A percentile compares a stretch with the other conserved stretches of the same genome.
These are phyloP conservation scores for Withania somnifera DNA, from an alignment of 305 asterid genomes.

Conservation along the genomic window DNA sequence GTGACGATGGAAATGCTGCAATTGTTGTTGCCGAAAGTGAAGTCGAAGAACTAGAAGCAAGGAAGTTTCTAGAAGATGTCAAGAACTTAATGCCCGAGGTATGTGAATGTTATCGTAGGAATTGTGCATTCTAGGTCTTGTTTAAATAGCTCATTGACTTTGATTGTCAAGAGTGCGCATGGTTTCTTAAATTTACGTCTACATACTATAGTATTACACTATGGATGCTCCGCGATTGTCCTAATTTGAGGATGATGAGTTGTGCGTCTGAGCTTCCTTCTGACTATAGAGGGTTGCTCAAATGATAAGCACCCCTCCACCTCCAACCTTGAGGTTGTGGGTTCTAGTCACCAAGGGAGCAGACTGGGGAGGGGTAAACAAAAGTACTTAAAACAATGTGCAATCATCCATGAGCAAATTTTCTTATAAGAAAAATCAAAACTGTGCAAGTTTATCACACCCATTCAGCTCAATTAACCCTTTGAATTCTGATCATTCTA, in stretches of 20 bases:
- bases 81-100: slow-evolving; percentile 1
- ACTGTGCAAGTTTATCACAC: not conserved
- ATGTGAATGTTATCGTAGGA: not conserved
- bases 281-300: not conserved
- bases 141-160: not conserved
- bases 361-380: not conserved
- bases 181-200: not conserved
- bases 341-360: not conserved
- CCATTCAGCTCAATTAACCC: not conserved
- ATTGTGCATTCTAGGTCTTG: not conserved
- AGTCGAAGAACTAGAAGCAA: not conserved
- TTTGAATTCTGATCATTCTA: not conserved
- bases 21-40: slow-evolving; percentile 1
- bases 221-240: not conserved
- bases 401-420: not conserved
- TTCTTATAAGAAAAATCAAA: not conserved
- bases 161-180: not conserved
- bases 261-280: not conserved
- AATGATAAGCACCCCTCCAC: not conserved
- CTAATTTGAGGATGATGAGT: not conserved
- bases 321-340: not conserved
- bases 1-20: not conserved
- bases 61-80: not conserved
- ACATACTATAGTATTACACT: not conserved
- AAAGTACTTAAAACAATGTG: not conserved